These are phyloP conservation scores for Monilinia laxa DNA, from an alignment of 2,329 filamentous ascomycete genomes.

Conservation along the genomic window DNA sequence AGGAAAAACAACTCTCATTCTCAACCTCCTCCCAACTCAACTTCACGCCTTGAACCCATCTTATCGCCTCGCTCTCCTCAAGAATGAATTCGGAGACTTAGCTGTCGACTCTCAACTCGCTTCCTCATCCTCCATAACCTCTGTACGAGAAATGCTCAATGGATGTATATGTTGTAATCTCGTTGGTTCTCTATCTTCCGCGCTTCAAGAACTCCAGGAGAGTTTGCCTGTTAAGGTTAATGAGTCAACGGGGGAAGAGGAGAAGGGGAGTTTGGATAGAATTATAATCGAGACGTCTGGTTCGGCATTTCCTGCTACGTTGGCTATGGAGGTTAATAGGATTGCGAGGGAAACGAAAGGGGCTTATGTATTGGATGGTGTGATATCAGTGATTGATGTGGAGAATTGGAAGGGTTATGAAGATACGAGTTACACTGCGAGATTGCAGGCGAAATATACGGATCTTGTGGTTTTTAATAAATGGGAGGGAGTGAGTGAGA, in stretches of 20 bases:
- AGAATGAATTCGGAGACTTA: conserved; percentile 97
- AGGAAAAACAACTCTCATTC: conserved; percentile 92
- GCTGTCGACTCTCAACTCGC: conserved; percentile 93
- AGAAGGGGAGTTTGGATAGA: conserved; percentile 60
- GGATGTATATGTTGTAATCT: conserved; percentile 99
- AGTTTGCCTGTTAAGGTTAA: not conserved
- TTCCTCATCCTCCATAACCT: conserved; percentile 75
- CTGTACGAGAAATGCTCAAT: conserved; percentile 89
- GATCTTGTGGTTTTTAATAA: conserved; percentile 74
- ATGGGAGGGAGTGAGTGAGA: conserved; percentile 64
- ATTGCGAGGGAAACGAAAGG: conserved; percentile 55
- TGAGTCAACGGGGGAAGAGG: not conserved
- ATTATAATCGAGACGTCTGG: conserved; percentile 95
- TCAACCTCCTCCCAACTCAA: conserved; percentile 91
- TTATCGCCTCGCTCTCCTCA: conserved; percentile 91
- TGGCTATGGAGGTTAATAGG: conserved; percentile 71
- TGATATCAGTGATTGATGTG: conserved; percentile 70
- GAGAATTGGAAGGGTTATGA: conserved; percentile 77
- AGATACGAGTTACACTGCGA: conserved; percentile 68
- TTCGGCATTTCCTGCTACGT: conserved; percentile 57
- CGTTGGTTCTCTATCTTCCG: conserved; percentile 82
- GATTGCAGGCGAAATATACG: conserved; percentile 69
- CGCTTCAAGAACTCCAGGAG: conserved; percentile 66
- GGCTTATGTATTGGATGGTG: conserved; percentile 64
- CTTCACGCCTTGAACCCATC: conserved; percentile 66